These are phyloP conservation scores for Paraconiothyrium sp. DNA, from an alignment of 2,329 filamentous ascomycete species.

Conservation along the genomic window DNA sequence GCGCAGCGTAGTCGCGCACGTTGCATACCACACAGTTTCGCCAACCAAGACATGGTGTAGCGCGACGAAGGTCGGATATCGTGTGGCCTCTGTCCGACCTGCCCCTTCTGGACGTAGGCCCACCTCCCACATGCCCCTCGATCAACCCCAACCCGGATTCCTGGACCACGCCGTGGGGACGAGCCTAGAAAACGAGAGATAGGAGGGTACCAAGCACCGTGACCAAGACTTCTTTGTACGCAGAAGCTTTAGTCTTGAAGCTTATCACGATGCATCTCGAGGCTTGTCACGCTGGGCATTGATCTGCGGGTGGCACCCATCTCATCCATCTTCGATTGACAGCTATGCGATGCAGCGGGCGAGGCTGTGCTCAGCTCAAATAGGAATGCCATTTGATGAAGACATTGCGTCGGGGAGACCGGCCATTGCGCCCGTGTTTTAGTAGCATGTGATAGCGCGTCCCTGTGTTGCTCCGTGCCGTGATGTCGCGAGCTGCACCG, in stretches of 20 bases:
- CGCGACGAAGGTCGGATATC: constrained; percentile 1
- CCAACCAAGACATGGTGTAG: constrained; percentile 11
- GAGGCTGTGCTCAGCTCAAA: background rate
- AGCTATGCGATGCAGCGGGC: background rate
- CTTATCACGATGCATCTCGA: constrained; percentile 1
- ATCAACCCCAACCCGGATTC: background rate
- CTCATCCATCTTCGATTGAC: background rate
- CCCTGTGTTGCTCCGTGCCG: background rate
- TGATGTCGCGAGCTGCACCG: background rate
- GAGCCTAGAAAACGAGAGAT: background rate
- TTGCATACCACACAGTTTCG: constrained; percentile 7
- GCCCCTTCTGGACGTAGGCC: constrained; percentile 10
- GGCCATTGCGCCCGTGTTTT: background rate
- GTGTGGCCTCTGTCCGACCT: background rate
- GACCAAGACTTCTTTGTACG: constrained; percentile 6
- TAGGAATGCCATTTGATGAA: background rate
- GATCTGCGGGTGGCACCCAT: background rate
- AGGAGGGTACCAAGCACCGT: constrained; percentile 15
- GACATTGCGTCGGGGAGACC: background rate
- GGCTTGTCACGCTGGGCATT: background rate
- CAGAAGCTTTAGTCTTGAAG: constrained; percentile 11
- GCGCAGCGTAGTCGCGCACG: constrained; percentile 2
- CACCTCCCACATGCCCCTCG: constrained; percentile 4
- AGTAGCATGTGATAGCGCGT: constrained; percentile 8
- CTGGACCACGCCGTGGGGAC: background rate